Conservation (phyloP, 2,329 filamentous ascomycete genomes). For the Fusarium sp. region DNA sequence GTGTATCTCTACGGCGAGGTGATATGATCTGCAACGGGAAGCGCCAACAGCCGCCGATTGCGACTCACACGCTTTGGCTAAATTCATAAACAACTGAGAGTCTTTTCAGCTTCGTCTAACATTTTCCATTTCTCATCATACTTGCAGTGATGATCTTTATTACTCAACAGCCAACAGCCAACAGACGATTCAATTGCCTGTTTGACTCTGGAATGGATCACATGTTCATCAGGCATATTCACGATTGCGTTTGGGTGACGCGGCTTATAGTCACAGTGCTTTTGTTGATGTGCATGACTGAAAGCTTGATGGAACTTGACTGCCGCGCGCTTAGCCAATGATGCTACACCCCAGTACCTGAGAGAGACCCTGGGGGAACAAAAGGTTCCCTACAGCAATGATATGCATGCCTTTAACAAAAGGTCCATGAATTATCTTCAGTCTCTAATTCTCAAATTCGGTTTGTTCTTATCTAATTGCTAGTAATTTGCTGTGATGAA, state of each 20-base stretch:
- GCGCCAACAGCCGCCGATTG: constrained; percentile 31
- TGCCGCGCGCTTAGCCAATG: constrained; percentile 37
- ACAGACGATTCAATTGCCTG: constrained; percentile 3
- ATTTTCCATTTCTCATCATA: constrained; percentile 5
- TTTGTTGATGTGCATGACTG: not conserved
- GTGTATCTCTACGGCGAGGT: constrained; percentile 5
- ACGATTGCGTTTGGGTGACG: constrained; percentile 17
- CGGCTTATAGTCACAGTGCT: constrained; percentile 4
- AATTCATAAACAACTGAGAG: constrained; percentile 5
- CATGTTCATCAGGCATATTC: constrained; percentile 14
- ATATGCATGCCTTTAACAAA: not conserved
- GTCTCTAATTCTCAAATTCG: not conserved
- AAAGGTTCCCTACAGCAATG: not conserved
- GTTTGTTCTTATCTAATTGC: not conserved
- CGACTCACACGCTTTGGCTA: constrained; percentile 26
- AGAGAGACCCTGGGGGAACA: too few species aligned
- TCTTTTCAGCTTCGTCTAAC: not conserved
- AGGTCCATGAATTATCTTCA: not conserved
- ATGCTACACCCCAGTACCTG: not conserved
- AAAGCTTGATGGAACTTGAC: constrained; percentile 18
- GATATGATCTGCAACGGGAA: constrained; percentile 30
- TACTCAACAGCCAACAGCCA: not conserved
- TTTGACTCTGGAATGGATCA: constrained; percentile 6
- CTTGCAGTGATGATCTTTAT: not conserved
- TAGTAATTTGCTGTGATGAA: not conserved